Evolutionary conservation across 1,284 basidiomycete genomes (phyloP).

Genomic region (Trametes polyzona): DNA sequence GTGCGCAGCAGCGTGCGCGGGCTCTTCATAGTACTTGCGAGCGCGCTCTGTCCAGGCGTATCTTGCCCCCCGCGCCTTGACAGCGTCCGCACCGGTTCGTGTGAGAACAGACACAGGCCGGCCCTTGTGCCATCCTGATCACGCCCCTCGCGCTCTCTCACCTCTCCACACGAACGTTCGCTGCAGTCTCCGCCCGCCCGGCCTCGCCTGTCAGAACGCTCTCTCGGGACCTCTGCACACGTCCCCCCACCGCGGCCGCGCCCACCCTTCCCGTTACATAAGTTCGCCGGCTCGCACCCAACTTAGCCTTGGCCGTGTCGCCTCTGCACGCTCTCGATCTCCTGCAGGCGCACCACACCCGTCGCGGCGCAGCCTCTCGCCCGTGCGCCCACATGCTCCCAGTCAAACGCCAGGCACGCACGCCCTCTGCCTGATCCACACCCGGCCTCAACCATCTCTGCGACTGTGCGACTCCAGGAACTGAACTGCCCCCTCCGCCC

Average conservation of each 20-base stretch:
- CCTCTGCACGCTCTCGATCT: conserved; percentile 13
- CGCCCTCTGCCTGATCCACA: conserved; percentile 14
- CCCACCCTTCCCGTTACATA: conserved; percentile 12
- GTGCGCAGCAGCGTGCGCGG: neutral
- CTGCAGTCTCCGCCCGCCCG: conserved; percentile 23
- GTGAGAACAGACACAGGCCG: conserved; percentile 13
- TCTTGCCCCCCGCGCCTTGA: conserved; percentile 1
- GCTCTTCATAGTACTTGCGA: too few species aligned
- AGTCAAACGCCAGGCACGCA: conserved; percentile 23
- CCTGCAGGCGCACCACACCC: neutral
- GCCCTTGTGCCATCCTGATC: conserved; percentile 22
- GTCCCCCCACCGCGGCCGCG: neutral
- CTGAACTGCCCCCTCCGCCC: conserved; percentile 14
- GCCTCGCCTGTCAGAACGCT: conserved; percentile 18
- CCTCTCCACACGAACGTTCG: conserved; percentile 21
- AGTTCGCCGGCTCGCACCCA: conserved; percentile 8
- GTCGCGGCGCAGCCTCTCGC: conserved; percentile 20
- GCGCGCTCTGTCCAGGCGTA: conserved; percentile 1
- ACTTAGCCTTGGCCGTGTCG: conserved; percentile 2
- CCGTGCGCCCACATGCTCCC: conserved; percentile 23
- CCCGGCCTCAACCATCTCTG: conserved; percentile 7
- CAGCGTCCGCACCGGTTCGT: conserved; percentile 12
- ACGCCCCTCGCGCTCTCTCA: conserved; percentile 16
- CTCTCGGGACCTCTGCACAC: too few species aligned
- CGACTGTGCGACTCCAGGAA: conserved; percentile 15